Conservation (phyloP, 164 flowering plant genomes). For the Chloranthus sessilifolius region DNA sequence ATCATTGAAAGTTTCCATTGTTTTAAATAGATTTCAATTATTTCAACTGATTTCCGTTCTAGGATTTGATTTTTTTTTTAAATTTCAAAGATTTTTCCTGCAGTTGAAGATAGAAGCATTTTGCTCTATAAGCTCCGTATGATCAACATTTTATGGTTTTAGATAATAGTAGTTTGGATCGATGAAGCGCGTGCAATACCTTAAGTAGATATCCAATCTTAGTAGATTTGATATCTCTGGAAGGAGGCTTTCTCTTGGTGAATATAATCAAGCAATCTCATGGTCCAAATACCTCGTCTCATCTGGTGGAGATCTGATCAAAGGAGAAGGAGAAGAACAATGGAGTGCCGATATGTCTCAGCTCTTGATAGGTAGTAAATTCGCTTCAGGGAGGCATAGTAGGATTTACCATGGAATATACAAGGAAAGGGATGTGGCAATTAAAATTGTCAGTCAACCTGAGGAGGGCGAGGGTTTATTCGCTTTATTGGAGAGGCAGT, state of each 20-base stretch:
- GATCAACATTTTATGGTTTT: slow-evolving; percentile 8
- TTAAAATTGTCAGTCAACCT: slow-evolving; percentile 75
- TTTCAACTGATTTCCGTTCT: too few species aligned
- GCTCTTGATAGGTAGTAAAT: slow-evolving; percentile 59
- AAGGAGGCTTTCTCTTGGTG: slow-evolving; percentile 22
- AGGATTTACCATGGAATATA: slow-evolving; percentile 80
- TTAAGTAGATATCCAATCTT: slow-evolving; percentile 6
- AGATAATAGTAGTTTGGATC: not conserved
- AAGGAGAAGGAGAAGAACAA: slow-evolving; percentile 61
- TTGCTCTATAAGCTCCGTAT: too few species aligned
- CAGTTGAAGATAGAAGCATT: too few species aligned
- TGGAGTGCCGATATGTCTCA: slow-evolving; percentile 92
- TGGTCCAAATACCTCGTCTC: slow-evolving; percentile 87
- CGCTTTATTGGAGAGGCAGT: slow-evolving; percentile 52
- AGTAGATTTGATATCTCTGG: not conserved
- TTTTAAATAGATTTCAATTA: too few species aligned
- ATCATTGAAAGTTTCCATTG: too few species aligned
- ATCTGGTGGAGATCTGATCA: slow-evolving; percentile 61
- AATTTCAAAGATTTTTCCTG: too few species aligned
- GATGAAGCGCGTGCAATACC: slow-evolving; percentile 10
- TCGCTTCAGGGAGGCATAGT: slow-evolving; percentile 84
- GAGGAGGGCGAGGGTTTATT: slow-evolving; percentile 70
- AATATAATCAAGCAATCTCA: slow-evolving; percentile 63
- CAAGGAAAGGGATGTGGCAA: slow-evolving; percentile 67
- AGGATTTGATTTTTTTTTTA: too few species aligned